Base-by-base conservation (phyloP, 768 basidiomycete genomes). In the Rhizopogon roseolus region DNA sequence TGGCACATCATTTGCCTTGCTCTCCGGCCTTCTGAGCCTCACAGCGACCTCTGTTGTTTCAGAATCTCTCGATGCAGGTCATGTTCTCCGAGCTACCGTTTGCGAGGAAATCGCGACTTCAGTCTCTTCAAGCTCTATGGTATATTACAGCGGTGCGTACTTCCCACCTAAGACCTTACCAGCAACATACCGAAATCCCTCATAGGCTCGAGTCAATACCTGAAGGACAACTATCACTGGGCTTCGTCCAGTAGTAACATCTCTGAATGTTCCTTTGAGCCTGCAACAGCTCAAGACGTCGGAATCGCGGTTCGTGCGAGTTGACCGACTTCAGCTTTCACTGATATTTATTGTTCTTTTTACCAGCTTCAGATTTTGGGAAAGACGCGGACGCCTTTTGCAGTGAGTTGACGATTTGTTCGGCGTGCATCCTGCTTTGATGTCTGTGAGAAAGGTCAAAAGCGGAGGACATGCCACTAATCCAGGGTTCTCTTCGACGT, bases 401-500 rank as follows among this genome's bases (percentile, higher is more conserved):
- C 79, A 19, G 81, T 81, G 43, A 19, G 67, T 49, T 37, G 27
- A 42, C 14, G 13, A 8, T 25, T 9, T 0, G 22, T 50, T 50
- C 3, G 22, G 38, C 16, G 13, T 39, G 6, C 11, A 19, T 25
- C 16, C 3, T 11, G 13, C 17, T 11, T 7, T 29, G 10, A 44
- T 14, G 10, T 22, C n/a, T 14, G 3, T 22, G 9, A 42, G 5
- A 2, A 39, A 84, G 83, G 72, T 86, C 28, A 85, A 83, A 64
- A 76, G 81, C 17, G 81, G 82, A n/a, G 82, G 84, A 0, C 84
- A 86, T 58, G 50, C 76, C 0, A 54, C 71, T 0, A 84, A 84
- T 56, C 77, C 72, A 0, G 77, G 77, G 0, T 82, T 83, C 57
- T 81, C 81, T 0, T 85, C 84, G 0, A 84, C 83, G 0, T 39